A percentile compares a stretch with the other conserved stretches of the same genome.
Evolutionary conservation across 2,329 filamentous ascomycete species (phyloP).

Genomic region (Fusarium sp.): DNA sequence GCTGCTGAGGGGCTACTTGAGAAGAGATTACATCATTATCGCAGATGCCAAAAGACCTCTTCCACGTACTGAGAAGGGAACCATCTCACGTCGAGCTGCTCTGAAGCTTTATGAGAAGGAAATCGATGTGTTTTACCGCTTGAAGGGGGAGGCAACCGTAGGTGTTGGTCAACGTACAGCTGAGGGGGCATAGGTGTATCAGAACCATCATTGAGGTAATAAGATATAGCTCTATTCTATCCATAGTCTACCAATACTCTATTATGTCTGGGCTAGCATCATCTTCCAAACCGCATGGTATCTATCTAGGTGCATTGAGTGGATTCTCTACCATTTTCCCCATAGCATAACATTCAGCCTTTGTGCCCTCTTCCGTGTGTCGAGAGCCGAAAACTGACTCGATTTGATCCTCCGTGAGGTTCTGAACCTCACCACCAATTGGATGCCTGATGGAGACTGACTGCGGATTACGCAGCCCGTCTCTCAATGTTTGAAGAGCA

Average conservation of each 20-base stretch:
- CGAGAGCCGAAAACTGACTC: neutral
- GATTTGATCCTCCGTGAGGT: rapidly evolving
- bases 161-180: neutral
- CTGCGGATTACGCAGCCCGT: neutral
- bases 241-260: rapidly evolving
- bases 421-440: neutral
- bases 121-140: neutral
- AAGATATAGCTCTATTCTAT: rapidly evolving
- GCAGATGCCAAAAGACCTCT: neutral
- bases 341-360: neutral
- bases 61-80: neutral
- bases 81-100: neutral
- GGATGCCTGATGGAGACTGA: neutral
- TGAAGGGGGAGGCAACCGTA: neutral
- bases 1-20: neutral
- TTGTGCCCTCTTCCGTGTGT: neutral
- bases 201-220: rapidly evolving
- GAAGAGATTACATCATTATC: neutral
- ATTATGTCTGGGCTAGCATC: rapidly evolving
- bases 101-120: neutral
- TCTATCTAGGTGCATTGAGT: neutral
- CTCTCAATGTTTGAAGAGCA: neutral
- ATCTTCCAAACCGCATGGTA: rapidly evolving
- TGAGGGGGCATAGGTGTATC: rapidly evolving
- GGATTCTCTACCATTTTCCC: neutral